phyloP scores from a whole-genome alignment of 1,139 yeast species.

The Dujonia santamariae region DNA sequence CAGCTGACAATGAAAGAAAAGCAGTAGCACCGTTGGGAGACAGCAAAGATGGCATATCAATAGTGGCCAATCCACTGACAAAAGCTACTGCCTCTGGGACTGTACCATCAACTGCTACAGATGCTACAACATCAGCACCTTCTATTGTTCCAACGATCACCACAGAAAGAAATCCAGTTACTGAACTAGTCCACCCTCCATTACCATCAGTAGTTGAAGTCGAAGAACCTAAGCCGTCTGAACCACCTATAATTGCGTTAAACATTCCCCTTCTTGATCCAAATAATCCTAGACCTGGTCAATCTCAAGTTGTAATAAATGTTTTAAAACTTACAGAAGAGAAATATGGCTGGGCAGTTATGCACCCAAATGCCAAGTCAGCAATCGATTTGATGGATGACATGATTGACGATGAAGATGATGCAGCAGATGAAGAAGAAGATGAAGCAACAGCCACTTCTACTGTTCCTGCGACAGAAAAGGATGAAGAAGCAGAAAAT shows the following conservation, averaged over 20 bases:
- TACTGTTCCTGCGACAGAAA: too few relatives aligned
- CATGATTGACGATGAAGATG: constrained; percentile 58
- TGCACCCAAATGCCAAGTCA: constrained; percentile 67
- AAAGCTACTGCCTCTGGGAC: neutral
- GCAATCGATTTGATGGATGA: constrained; percentile 63
- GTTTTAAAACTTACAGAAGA: constrained; percentile 80
- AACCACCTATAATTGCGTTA: constrained; percentile 52
- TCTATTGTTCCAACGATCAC: constrained; percentile 16
- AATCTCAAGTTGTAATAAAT: constrained; percentile 73
- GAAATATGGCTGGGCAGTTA: constrained; percentile 74
- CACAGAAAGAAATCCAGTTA: constrained; percentile 13
- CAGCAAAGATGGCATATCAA: neutral
- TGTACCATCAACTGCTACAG: neutral
- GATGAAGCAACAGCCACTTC: constrained; percentile 36
- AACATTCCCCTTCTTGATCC: constrained; percentile 56
- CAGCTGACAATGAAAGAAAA: neutral
- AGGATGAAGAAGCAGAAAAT: constrained; percentile 18
- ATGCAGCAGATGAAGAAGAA: constrained; percentile 58
- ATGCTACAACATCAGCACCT: constrained; percentile 7
- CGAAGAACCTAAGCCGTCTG: constrained; percentile 4
- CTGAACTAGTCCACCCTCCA: constrained; percentile 3
- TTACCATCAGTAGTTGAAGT: constrained; percentile 8
- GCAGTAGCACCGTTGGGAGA: constrained; percentile 1
- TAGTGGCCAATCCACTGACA: neutral
- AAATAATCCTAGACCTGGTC: constrained; percentile 54